These are phyloP conservation scores for Nannochloropsis salina DNA, from an alignment of 108 stramenopile species.

Conservation along the genomic window DNA sequence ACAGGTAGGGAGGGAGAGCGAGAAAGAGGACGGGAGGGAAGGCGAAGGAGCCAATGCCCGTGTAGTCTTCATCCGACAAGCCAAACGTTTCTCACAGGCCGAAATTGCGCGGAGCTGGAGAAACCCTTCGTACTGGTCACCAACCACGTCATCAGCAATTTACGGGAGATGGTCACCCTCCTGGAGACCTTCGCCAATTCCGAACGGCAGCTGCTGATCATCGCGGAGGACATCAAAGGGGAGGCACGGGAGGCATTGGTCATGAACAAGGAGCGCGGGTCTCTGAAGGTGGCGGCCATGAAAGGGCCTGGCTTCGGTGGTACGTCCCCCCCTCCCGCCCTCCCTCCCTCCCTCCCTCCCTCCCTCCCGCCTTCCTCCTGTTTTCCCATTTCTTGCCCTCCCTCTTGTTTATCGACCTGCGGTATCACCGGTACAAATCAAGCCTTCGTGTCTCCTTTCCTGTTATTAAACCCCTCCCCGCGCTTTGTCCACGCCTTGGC, in stretches of 20 bases:
- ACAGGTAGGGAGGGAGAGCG: not conserved
- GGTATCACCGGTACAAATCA: no score
- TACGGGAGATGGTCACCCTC: slow-evolving; percentile 86
- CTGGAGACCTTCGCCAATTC: slow-evolving; percentile 89
- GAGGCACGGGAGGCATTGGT: slow-evolving; percentile 91
- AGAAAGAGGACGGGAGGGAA: not conserved
- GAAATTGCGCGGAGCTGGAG: slow-evolving; percentile 73
- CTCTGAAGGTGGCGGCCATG: slow-evolving; percentile 88
- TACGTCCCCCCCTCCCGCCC: slow-evolving; percentile 35
- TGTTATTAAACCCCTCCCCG: no score
- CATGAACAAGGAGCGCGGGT: slow-evolving; percentile 96
- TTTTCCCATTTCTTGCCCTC: no score
- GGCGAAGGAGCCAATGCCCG: not conserved
- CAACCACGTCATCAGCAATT: slow-evolving; percentile 84
- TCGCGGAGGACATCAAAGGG: slow-evolving; percentile 92
- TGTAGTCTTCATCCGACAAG: not conserved
- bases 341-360: slow-evolving; percentile 2
- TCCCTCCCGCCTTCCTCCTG: not conserved
- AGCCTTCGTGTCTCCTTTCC: no score
- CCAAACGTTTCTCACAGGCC: slow-evolving; percentile 60
- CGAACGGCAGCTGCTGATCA: slow-evolving; percentile 85
- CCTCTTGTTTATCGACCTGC: not conserved
- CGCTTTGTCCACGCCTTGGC: no score
- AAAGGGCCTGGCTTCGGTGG: slow-evolving; percentile 92
- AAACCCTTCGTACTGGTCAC: slow-evolving; percentile 68